Evolutionary conservation across 2,329 filamentous ascomycete genomes (phyloP).

Genomic region (Paracorniculantispora psalliotae): DNA sequence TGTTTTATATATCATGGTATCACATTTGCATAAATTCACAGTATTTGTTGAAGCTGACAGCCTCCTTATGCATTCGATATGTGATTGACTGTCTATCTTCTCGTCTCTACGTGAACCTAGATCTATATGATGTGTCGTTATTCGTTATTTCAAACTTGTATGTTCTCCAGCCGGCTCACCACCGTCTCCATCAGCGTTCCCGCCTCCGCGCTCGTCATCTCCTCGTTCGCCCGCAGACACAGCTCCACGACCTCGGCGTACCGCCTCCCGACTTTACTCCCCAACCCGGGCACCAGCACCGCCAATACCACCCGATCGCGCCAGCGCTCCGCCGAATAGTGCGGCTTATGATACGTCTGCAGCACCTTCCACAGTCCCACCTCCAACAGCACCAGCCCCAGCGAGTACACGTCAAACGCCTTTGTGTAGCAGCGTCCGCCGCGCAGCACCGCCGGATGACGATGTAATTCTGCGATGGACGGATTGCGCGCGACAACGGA

Average conservation of each 20-base stretch:
- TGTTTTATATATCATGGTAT: slow-evolving; percentile 14
- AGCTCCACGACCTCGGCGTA: slow-evolving; percentile 39
- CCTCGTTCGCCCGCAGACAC: slow-evolving; percentile 34
- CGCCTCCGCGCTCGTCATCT: slow-evolving; percentile 32
- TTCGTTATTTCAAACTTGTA: slow-evolving; percentile 22
- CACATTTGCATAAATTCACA: slow-evolving; percentile 16
- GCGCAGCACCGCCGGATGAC: slow-evolving; percentile 39
- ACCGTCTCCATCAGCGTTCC: slow-evolving; percentile 38
- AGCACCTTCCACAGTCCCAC: slow-evolving; percentile 45
- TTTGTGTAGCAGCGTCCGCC: slow-evolving; percentile 40
- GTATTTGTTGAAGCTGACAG: neutral
- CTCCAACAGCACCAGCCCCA: slow-evolving; percentile 47
- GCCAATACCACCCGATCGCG: slow-evolving; percentile 37
- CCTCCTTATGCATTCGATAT: neutral
- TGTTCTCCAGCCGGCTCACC: slow-evolving; percentile 35
- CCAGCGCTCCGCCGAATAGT: slow-evolving; percentile 38
- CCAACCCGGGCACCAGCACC: slow-evolving; percentile 35
- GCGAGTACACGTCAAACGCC: slow-evolving; percentile 47
- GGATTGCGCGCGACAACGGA: slow-evolving; percentile 41
- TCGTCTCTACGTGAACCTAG: too few species aligned
- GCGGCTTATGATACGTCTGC: slow-evolving; percentile 35
- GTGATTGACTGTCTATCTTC: neutral
- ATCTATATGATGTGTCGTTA: neutral
- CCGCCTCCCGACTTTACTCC: slow-evolving; percentile 35
- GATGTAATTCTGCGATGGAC: slow-evolving; percentile 39